A percentile compares a stretch with the other conserved stretches of the same genome.
Evolutionary conservation across 2,329 filamentous ascomycete species (phyloP).

Genomic region (Parastagonospora nodorum): DNA sequence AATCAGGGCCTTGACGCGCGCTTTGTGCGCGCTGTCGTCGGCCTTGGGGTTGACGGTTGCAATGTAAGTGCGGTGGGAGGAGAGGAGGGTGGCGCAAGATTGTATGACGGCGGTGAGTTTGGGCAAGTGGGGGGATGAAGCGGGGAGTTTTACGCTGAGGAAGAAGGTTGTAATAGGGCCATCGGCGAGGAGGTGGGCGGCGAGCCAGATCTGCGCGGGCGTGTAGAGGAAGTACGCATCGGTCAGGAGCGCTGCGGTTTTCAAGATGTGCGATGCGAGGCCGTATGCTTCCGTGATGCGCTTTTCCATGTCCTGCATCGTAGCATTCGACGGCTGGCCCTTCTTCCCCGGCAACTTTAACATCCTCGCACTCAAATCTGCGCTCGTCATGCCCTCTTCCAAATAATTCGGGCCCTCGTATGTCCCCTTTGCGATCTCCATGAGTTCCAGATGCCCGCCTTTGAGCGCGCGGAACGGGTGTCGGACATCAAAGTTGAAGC

Average conservation of each 20-base stretch:
- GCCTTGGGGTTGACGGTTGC: constrained; percentile 15
- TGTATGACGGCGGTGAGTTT: constrained; percentile 48
- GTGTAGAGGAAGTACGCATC: constrained; percentile 98
- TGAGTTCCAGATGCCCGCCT: constrained; percentile 82
- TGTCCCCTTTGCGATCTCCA: constrained; percentile 68
- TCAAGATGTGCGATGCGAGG: constrained; percentile 62
- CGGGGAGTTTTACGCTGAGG: constrained; percentile 50
- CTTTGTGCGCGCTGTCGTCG: constrained; percentile 55
- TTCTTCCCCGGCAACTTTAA: constrained; percentile 31
- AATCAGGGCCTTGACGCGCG: constrained; percentile 56
- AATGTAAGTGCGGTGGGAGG: constrained; percentile 30
- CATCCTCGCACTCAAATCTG: constrained; percentile 35
- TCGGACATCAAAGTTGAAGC: constrained; percentile 90
- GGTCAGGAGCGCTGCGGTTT: constrained; percentile 78
- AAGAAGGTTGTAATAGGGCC: constrained; percentile 60
- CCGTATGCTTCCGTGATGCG: constrained; percentile 69
- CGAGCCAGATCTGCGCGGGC: constrained; percentile 90
- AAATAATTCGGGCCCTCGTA: constrained; percentile 43
- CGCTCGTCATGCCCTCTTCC: constrained; percentile 15
- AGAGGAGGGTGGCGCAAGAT: constrained; percentile 48
- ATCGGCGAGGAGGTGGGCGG: constrained; percentile 78
- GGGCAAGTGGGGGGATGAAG: constrained; percentile 22
- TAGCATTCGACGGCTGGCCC: constrained; percentile 16
- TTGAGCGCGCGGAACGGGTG: constrained; percentile 90
- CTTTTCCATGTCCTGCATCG: constrained; percentile 37